Base-by-base conservation (phyloP, 2,329 filamentous ascomycete genomes). In the Talaromyces sp. region DNA sequence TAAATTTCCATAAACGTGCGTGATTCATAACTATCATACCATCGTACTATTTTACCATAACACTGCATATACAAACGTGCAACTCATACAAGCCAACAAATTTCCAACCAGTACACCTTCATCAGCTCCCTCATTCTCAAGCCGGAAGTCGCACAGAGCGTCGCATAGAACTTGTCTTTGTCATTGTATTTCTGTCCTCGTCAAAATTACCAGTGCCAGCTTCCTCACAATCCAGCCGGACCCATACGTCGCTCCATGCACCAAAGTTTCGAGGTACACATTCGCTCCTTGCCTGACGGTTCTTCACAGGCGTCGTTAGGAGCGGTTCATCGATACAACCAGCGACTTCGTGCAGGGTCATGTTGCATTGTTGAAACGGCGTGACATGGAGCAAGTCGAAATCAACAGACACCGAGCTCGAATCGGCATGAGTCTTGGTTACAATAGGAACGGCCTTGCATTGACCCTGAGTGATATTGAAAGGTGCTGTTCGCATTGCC, bases 311-410 rank as follows among this genome's bases (percentile, higher is more conserved):
- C 27, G 67, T 58, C 21, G 52, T 62, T 52, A 74, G 61, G 0
- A 74, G 64, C 1, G 72, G 68, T 3, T 62, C 55, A 43, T 73
- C 70, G 6, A 68, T 61, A 46, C 72, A 75, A 2, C 66, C 70
- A 0, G 72, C 69, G 0, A 69, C 65, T 50, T 75, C 72, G 59
- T 73, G 69, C 1, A 75, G 57, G 27, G 71, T 67, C 58, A 74
- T 68, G 14, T 67, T 70, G 64, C 72, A 75, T 14, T 54, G 27
- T 32, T 62, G 57, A 32, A 59, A 62, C 10, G 57, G 61, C 9
- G 48, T 50, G 27, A 55, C 41, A n/a, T n/a, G 24, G 50, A 54
- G n/a, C 12, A 62, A 26, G 29, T 62, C 27, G 4, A 43, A 35
- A 17, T 43, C 54, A 10, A 62, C 50, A 26, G 61, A 60, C n/a